Evolutionary conservation across 495 filamentous ascomycete species (phyloP), one percentile per base, ranked within the genome.

Genomic region (Saxispiralis lemnorum): DNA sequence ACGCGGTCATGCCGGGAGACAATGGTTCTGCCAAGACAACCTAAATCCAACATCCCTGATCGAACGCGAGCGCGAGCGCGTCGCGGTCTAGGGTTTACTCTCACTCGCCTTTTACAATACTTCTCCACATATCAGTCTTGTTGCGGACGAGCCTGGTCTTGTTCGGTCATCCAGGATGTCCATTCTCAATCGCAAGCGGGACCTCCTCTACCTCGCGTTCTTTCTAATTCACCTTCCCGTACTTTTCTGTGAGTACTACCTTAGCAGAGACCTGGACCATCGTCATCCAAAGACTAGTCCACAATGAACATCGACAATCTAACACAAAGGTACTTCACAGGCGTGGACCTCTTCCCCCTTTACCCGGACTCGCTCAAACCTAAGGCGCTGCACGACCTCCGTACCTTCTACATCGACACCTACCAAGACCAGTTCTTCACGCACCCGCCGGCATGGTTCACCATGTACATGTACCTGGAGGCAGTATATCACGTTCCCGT

Each of bases 371-470:
- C 59, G 37, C 52, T 82, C 12, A 66, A 65, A 45, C 64, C 68
- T 1, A 48, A 64, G 1, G 56, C 75, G 53, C 66, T 77, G 40
- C 49, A 54, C 31, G 33, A 55, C 0, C 33, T 83, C 30, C 75
- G 77, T 30, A 50, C 59, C 0, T 79, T 65, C 60, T 86, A 88
- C 63, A 67, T 81, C 47, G 45, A 57, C 12, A 79, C 67, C 7
- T 83, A 77, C 64, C 71, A 73, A 33, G 85, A 94, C 61, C 81
- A 76, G 19, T 81, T 86, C 64, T 81, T 85, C 56, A 66, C 69
- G 36, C 64, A 65, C 20, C 62, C 74, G 1, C 76, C 81, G 54
- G 63, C 64, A 36, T 94, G 83, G 77, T 87, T 88, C 59, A 63
- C 59, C 2, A 51, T 72, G 4, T 87, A 78, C 56, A 62, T 76